These are phyloP conservation scores for Emmonsiellopsis sp. DNA, from an alignment of 2,329 filamentous ascomycete genomes.

Conservation along the genomic window DNA sequence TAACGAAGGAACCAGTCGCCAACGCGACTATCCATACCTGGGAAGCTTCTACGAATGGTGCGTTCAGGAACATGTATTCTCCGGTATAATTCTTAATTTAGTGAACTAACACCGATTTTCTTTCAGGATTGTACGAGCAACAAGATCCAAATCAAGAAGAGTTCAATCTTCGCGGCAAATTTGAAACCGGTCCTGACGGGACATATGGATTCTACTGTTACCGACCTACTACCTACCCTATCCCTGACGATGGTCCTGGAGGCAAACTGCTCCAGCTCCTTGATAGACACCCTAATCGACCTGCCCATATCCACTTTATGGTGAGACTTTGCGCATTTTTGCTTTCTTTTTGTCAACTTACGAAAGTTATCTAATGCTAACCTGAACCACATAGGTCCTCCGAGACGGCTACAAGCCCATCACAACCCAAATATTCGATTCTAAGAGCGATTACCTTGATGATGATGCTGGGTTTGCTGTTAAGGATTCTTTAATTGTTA, in stretches of 20 bases:
- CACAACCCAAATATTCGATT: conserved; percentile 70
- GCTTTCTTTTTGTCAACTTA: not conserved
- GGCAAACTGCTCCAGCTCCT: conserved; percentile 49
- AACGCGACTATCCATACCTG: conserved; percentile 65
- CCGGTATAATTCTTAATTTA: conserved; percentile 11
- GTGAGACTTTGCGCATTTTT: conserved; percentile 26
- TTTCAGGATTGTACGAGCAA: conserved; percentile 51
- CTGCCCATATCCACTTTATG: conserved; percentile 56
- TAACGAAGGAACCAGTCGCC: conserved; percentile 54
- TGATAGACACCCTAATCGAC: conserved; percentile 52
- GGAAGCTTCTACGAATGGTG: conserved; percentile 65
- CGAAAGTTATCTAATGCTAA: not conserved
- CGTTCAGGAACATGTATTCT: conserved; percentile 15
- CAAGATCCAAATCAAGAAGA: conserved; percentile 62
- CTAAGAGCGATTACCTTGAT: conserved; percentile 51
- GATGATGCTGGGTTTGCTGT: conserved; percentile 52
- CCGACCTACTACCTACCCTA: conserved; percentile 49
- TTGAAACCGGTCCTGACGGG: conserved; percentile 57
- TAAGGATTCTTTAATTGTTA: conserved; percentile 49
- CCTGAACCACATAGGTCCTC: conserved; percentile 32
- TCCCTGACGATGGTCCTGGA: conserved; percentile 48
- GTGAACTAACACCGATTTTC: not conserved
- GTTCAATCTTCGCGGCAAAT: conserved; percentile 64
- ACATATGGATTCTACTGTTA: conserved; percentile 54
- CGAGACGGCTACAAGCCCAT: conserved; percentile 56